Base-by-base conservation (phyloP, 1,139 yeast species). In the Debaryomyces subglobosus region DNA sequence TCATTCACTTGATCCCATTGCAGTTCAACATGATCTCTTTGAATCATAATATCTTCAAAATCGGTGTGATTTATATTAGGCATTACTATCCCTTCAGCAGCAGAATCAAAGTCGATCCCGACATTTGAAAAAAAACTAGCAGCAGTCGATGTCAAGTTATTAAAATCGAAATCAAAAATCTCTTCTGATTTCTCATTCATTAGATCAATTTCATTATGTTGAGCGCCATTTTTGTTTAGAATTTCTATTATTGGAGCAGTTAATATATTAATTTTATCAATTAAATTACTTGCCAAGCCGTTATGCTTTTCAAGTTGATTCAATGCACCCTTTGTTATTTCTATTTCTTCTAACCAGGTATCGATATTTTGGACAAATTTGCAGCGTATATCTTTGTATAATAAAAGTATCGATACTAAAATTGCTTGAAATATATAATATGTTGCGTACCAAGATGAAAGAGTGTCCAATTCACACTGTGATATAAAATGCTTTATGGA, bases 401-500 rank as follows among this genome's bases (percentile, higher is more conserved):
- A 62, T 53, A 84, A 81, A n/a, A 82, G 76, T 44, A 82, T 72
- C 8, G 85, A 82, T 38, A 82, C 78, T 49, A 81, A 64, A 15
- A 79, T 75, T 0, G 87, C 86, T 59, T 81, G 86, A 66, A 82
- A 82, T 16, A 82, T 56, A 60, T 81, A 84, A 60, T 82, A 84
- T 0, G 85, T 78, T 4, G 86, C 81, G 62, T 82, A 81, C 87
- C 89, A 84, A 27, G 82, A 77, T 5, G 81, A 72, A 20, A 76
- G 56, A 27, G 69, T 67, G 49, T 69, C 68, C 48, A 53, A 27
- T 51, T 58, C 49, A 54, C 57, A 38, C 44, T 65, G 69, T 39
- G 63, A 65, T 23, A 81, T 71, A 61, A 74, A 84, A 30, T 68
- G 72, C 40, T 76, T 68, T 5, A 83, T 79, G 4, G 82, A 73